Conservation (phyloP, 1,284 basidiomycete genomes). For the Ganoderma lucidum region DNA sequence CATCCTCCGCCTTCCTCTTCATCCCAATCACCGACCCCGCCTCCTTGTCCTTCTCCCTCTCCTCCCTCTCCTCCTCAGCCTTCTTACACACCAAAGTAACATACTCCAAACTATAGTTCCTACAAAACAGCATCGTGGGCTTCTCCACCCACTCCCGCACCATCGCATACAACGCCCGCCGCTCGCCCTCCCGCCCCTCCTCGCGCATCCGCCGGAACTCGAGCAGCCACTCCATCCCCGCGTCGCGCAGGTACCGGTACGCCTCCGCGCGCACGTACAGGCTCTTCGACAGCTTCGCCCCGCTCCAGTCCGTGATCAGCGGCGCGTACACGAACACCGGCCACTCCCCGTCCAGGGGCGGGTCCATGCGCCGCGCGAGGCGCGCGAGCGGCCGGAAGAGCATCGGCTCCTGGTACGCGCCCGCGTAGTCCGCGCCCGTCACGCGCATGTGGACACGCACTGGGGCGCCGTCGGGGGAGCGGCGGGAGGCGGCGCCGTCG, state of each 20-base stretch:
- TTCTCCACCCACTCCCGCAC: slow-evolving; percentile 24
- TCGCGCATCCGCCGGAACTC: slow-evolving; percentile 36
- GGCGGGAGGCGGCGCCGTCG: slow-evolving; percentile 10
- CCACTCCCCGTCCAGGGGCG: slow-evolving; percentile 9
- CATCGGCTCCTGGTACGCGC: slow-evolving; percentile 40
- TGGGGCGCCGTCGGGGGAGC: not conserved
- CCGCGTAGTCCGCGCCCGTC: slow-evolving; percentile 41
- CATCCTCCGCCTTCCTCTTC: slow-evolving; percentile 1
- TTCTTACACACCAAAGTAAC: slow-evolving; percentile 18
- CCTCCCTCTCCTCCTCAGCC: not conserved
- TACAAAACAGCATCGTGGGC: slow-evolving; percentile 22
- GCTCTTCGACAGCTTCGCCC: slow-evolving; percentile 44
- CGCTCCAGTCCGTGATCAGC: slow-evolving; percentile 43
- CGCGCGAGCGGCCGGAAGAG: slow-evolving; percentile 36
- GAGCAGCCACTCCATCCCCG: slow-evolving; percentile 25
- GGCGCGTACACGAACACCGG: slow-evolving; percentile 37
- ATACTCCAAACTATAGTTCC: slow-evolving; percentile 35
- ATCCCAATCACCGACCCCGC: not conserved
- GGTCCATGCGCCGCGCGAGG: slow-evolving; percentile 14
- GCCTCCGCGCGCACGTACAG: slow-evolving; percentile 40
- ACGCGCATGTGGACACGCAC: slow-evolving; percentile 38
- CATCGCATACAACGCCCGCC: slow-evolving; percentile 27
- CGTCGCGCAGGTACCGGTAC: slow-evolving; percentile 38
- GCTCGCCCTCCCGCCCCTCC: slow-evolving; percentile 23
- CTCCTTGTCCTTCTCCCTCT: not conserved